phyloP scores from a whole-genome alignment of 2,329 filamentous ascomycete genomes.

The Parascedosporium putredinis region DNA sequence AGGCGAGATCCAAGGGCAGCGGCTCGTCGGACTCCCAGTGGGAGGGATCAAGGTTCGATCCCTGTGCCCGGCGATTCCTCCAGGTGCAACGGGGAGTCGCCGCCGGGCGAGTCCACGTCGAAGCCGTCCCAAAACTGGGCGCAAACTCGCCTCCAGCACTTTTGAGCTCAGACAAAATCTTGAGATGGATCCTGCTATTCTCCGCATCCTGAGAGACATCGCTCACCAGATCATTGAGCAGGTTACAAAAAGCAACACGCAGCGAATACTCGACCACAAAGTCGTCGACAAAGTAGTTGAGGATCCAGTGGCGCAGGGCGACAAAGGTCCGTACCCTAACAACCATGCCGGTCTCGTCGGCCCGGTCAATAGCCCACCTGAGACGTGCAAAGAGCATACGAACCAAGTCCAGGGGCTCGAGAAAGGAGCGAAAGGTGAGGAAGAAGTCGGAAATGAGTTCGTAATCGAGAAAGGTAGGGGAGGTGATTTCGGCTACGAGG shows the following conservation, averaged over 20 bases:
- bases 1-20: slow-evolving; percentile 32
- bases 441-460: slow-evolving; percentile 97
- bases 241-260: slow-evolving; percentile 66
- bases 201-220: slow-evolving; percentile 37
- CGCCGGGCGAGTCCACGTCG: slow-evolving; percentile 50
- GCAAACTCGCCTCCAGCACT: slow-evolving; percentile 91
- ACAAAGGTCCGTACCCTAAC: slow-evolving; percentile 96
- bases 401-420: slow-evolving; percentile 66
- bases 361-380: slow-evolving; percentile 71
- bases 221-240: slow-evolving; percentile 60
- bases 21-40: slow-evolving; percentile 39
- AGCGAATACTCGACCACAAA: slow-evolving; percentile 70
- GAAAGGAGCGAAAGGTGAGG: slow-evolving; percentile 81
- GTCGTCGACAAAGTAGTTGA: slow-evolving; percentile 96
- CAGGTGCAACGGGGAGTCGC: slow-evolving; percentile 63
- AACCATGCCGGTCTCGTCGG: slow-evolving; percentile 79
- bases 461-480: slow-evolving; percentile 90
- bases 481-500: slow-evolving; percentile 92
- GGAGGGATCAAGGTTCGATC: slow-evolving; percentile 41
- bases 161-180: slow-evolving; percentile 92
- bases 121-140: slow-evolving; percentile 77
- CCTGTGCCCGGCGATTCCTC: slow-evolving; percentile 57
- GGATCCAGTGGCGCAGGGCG: slow-evolving; percentile 88
- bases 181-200: slow-evolving; percentile 48
- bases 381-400: slow-evolving; percentile 77